Evolutionary conservation across 2,329 filamentous ascomycete genomes (phyloP).

Genomic region (Saccharata proteae): DNA sequence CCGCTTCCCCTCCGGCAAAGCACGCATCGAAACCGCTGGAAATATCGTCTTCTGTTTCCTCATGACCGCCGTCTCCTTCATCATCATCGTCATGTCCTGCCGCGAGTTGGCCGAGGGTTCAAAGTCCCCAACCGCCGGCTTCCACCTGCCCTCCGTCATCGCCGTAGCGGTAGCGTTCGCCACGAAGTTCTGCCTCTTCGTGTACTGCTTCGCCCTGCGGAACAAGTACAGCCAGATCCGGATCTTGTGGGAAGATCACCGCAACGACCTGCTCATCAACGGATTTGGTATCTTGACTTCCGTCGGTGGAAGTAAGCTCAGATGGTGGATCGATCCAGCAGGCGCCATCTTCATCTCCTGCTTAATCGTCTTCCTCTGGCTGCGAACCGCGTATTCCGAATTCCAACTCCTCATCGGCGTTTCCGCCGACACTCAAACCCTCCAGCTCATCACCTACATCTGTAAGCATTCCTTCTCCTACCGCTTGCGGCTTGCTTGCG

Average conservation of each 20-base stretch:
- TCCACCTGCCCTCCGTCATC: constrained; percentile 73
- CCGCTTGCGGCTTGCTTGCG: neutral
- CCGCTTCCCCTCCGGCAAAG: constrained; percentile 84
- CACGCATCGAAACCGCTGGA: constrained; percentile 85
- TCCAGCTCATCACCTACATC: constrained; percentile 93
- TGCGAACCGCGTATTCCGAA: constrained; percentile 73
- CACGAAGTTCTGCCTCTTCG: constrained; percentile 72
- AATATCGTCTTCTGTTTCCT: constrained; percentile 96
- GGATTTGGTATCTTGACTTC: constrained; percentile 84
- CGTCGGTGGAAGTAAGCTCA: constrained; percentile 76
- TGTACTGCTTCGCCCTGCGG: constrained; percentile 86
- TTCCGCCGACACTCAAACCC: constrained; percentile 68
- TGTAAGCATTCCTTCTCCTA: constrained; percentile 41
- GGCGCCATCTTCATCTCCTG: constrained; percentile 76
- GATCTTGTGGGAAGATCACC: constrained; percentile 93
- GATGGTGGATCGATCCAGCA: constrained; percentile 91
- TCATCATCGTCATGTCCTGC: constrained; percentile 80
- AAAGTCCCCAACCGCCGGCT: constrained; percentile 42
- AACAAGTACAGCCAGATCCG: constrained; percentile 85
- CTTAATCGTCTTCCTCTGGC: constrained; percentile 70
- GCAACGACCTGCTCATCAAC: constrained; percentile 96
- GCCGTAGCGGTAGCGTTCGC: constrained; percentile 73
- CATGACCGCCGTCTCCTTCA: constrained; percentile 84
- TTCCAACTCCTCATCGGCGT: constrained; percentile 88
- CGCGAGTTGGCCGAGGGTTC: constrained; percentile 51